Evolutionary conservation across 139 green algal genomes (phyloP).

Genomic region (Ettlia oleoabundans): DNA sequence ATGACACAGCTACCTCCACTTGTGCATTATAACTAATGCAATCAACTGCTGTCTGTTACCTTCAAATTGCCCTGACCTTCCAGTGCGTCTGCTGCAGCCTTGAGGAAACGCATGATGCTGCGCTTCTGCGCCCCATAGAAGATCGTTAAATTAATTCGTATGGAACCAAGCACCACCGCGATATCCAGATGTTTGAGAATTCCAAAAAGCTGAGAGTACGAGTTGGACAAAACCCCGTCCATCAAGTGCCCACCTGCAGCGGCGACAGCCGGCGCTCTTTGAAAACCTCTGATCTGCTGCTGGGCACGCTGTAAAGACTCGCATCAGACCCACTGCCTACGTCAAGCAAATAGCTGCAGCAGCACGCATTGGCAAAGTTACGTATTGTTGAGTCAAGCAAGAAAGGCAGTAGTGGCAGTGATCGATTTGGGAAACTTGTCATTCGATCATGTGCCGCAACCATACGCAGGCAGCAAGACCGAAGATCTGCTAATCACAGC

Average conservation of each 20-base stretch:
- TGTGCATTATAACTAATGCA: not conserved
- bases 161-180: not conserved
- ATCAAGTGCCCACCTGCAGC: not conserved
- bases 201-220: not conserved
- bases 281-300: constrained; percentile 83
- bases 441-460: not conserved
- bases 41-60: not conserved
- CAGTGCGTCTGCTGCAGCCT: constrained; percentile 26
- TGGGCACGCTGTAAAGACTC: constrained; percentile 57
- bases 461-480: not conserved
- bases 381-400: not conserved
- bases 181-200: not conserved
- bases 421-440: not conserved
- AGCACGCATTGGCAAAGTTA: not conserved
- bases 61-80: constrained; percentile 8
- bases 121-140: constrained; percentile 72
- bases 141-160: not conserved
- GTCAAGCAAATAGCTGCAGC: constrained; percentile 21
- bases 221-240: not conserved
- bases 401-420: not conserved
- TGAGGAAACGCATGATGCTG: constrained; percentile 80
- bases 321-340: not conserved
- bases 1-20: not conserved
- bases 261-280: constrained; percentile 62
- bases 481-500: not conserved